Base-by-base conservation (phyloP, 2,329 filamentous ascomycete genomes). In the Albifimbria verrucaria region DNA sequence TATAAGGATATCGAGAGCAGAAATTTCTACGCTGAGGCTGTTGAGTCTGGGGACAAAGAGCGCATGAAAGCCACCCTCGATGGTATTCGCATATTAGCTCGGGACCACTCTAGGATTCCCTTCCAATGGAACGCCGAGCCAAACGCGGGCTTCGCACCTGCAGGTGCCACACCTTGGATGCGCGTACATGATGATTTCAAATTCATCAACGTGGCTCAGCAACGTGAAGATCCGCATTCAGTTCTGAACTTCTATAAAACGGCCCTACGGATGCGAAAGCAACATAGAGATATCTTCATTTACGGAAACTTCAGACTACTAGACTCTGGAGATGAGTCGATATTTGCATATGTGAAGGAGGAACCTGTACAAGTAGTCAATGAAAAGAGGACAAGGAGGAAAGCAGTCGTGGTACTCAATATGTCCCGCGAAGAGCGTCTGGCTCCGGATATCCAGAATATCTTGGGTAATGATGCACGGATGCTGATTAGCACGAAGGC, bases 101-200 rank as follows among this genome's bases (percentile, higher is more conserved):
- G 85, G 7, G 86, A 89, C 57, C 81, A 89, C 61, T 75, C 84
- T 2, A 73, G 87, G 1, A 78, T 85, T 2, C 87, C 87, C 0
- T 82, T 90, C 64, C 85, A 87, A 50, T 90, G 87, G 87, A 77
- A 79, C 49, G 73, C 68, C 1, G 71, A 73, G 0, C 68, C 77
- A 0, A 77, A 87, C 55, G 82, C 82, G 0, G 87, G 87, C 0
- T 90, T 90, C 66, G 80, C 82, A 0, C 59, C 62, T 15, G 57
- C 53, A 0, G 57, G 52, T 0, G 64, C 63, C 1, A 76, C 75
- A 57, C 83, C 87, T 0, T 90, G 87, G 87, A 89, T 89, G 82
- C 75, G 81, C 2, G 78, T 85, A 1, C 84, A 88, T 59, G 81
- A 86, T 20, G 73, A 79, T 25, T 85, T 81, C 59, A 59, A 59